phyloP scores from a whole-genome alignment of 2,329 filamentous ascomycete genomes.

The Fusarium sp. region DNA sequence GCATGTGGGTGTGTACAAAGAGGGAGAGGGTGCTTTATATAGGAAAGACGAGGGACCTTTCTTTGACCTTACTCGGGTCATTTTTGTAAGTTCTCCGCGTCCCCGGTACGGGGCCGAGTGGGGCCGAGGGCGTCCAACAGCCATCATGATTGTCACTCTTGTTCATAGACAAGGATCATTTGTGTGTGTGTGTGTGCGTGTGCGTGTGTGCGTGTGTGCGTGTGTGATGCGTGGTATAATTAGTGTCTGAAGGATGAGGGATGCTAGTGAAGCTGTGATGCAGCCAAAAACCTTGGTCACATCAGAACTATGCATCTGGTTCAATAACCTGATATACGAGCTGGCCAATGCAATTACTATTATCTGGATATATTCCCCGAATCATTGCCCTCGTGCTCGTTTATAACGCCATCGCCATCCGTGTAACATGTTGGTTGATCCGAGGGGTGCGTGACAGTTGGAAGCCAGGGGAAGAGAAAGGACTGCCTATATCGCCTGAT shows the following conservation, averaged over 20 bases:
- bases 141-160: neutral
- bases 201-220: neutral
- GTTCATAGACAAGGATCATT: neutral
- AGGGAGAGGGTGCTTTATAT: conserved; percentile 10
- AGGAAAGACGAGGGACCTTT: neutral
- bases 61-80: conserved; percentile 19
- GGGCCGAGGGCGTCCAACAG: conserved; percentile 11
- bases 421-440: neutral
- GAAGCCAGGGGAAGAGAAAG: no score
- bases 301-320: neutral
- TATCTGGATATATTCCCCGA: neutral
- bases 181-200: neutral
- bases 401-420: neutral
- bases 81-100: conserved; percentile 36
- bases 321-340: neutral
- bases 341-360: neutral
- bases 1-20: neutral
- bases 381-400: neutral
- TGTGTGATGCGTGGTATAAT: neutral
- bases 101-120: conserved; percentile 24
- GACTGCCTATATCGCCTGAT: neutral
- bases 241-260: neutral
- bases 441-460: neutral
- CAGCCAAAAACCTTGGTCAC: neutral
- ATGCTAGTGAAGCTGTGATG: neutral